Evolutionary conservation across 1,284 basidiomycete species (phyloP).

Genomic region (Melanopsichium pennsylvanicum): DNA sequence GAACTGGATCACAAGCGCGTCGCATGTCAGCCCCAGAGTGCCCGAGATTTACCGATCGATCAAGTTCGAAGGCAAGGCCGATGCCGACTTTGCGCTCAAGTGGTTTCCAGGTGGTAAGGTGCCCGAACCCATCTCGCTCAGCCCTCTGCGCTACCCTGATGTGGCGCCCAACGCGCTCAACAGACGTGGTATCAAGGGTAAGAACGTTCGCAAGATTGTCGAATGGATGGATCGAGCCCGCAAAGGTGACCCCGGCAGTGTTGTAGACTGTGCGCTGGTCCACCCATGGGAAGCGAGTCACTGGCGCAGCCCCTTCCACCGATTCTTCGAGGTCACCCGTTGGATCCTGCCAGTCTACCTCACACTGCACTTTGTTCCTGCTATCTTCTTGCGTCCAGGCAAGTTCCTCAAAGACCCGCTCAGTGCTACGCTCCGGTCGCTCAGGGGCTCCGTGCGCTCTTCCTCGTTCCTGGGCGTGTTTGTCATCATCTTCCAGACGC

Average conservation of each 20-base stretch:
- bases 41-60: constrained; percentile 29
- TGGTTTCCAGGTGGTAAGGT: constrained; percentile 55
- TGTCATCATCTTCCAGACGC: constrained; percentile 84
- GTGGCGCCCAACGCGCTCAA: constrained; percentile 46
- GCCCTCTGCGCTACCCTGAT: constrained; percentile 47
- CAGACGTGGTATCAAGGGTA: constrained; percentile 54
- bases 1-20: constrained; percentile 62
- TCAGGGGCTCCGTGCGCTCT: constrained; percentile 80
- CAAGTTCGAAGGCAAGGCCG: constrained; percentile 14
- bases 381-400: constrained; percentile 62
- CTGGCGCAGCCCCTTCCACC: constrained; percentile 73
- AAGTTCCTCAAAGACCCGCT: constrained; percentile 57
- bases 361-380: constrained; percentile 86
- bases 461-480: constrained; percentile 88
- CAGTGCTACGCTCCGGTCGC: constrained; percentile 68
- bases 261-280: constrained; percentile 68
- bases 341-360: constrained; percentile 83
- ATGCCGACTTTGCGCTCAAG: constrained; percentile 30
- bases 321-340: constrained; percentile 81
- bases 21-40: constrained; percentile 45
- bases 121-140: constrained; percentile 52
- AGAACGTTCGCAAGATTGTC: constrained; percentile 50
- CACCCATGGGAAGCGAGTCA: constrained; percentile 84
- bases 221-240: constrained; percentile 50
- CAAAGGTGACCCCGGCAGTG: constrained; percentile 30